A percentile compares a stretch with the other conserved stretches of the same genome.
Conservation (phyloP, 768 basidiomycete genomes). For the Rhodotorula paludigena region DNA sequence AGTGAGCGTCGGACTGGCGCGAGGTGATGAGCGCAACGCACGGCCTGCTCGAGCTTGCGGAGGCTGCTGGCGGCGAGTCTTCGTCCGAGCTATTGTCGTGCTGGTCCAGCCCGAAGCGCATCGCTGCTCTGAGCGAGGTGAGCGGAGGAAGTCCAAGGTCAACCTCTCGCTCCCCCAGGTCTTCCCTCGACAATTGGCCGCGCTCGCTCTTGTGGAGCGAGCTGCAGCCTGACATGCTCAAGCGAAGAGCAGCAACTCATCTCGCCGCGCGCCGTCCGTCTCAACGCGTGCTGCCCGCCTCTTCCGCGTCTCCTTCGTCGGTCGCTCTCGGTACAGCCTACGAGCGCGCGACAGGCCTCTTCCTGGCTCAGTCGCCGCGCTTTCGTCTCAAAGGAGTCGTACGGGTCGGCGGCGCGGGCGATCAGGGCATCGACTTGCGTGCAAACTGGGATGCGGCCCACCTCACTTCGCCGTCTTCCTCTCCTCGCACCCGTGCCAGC, state of each 20-base stretch:
- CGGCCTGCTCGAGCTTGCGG: not conserved
- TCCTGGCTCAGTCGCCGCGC: not conserved
- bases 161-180: too few relatives aligned
- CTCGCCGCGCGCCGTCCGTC: too few relatives aligned
- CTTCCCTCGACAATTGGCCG: too few relatives aligned
- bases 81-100: not conserved
- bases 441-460: not conserved
- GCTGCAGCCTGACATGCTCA: too few relatives aligned
- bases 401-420: slow-evolving; percentile 18
- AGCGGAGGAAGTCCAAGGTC: too few relatives aligned
- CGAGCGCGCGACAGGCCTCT: slow-evolving; percentile 7
- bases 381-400: not conserved
- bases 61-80: not conserved
- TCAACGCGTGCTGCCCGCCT: not conserved
- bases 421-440: slow-evolving; percentile 25
- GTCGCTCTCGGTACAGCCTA: slow-evolving; percentile 22
- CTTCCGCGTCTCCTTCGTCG: not conserved
- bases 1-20: too few relatives aligned
- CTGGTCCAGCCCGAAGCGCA: slow-evolving; percentile 4
- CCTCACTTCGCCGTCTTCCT: not conserved
- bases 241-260: too few relatives aligned
- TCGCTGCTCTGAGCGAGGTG: not conserved
- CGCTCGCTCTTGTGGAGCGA: too few relatives aligned
- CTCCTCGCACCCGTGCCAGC: not conserved
- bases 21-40: not conserved